A percentile compares a stretch with the other conserved stretches of the same genome.
Evolutionary conservation across 1,139 yeast species (phyloP).

Genomic region (Wickerhamomyces sp.): DNA sequence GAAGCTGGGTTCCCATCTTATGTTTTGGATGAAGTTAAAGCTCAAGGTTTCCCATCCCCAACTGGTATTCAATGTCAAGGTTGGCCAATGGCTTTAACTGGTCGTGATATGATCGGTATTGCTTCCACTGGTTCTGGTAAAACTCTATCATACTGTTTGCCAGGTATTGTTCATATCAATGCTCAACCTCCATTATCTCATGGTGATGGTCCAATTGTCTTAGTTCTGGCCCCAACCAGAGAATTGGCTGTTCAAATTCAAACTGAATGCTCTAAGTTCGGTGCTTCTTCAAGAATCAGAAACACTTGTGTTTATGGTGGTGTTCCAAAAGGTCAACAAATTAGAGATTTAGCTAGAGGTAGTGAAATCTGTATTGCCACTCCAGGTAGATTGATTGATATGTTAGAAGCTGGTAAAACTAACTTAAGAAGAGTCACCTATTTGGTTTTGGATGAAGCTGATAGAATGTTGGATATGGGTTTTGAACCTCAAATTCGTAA

Average conservation of each 20-base stretch:
- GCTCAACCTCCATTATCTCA: constrained; percentile 91
- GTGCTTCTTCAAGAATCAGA: constrained; percentile 86
- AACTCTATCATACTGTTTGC: constrained; percentile 93
- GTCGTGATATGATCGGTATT: constrained; percentile 98
- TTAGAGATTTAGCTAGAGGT: constrained; percentile 92
- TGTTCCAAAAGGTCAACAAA: constrained; percentile 97
- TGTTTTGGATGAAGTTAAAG: constrained; percentile 82
- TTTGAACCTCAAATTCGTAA: constrained; percentile 95
- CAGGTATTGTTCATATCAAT: constrained; percentile 94
- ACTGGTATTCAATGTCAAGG: constrained; percentile 98
- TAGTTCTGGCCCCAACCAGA: constrained; percentile 97
- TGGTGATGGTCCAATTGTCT: constrained; percentile 96
- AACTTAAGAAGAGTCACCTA: constrained; percentile 95
- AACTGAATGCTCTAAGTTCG: constrained; percentile 92
- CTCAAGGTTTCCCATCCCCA: constrained; percentile 90
- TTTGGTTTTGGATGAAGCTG: constrained; percentile 95
- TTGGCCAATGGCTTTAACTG: constrained; percentile 99
- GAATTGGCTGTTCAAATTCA: constrained; percentile 98
- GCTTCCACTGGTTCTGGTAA: constrained; percentile 99
- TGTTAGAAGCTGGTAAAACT: constrained; percentile 93
- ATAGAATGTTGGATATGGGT: constrained; percentile 96
- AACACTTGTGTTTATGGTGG: constrained; percentile 99
- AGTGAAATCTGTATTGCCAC: constrained; percentile 94
- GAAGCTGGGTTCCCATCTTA: constrained; percentile 97
- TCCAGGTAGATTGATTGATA: constrained; percentile 97